phyloP scores from a whole-genome alignment of 345 rosid species.

The Hypericum androsaemum region DNA sequence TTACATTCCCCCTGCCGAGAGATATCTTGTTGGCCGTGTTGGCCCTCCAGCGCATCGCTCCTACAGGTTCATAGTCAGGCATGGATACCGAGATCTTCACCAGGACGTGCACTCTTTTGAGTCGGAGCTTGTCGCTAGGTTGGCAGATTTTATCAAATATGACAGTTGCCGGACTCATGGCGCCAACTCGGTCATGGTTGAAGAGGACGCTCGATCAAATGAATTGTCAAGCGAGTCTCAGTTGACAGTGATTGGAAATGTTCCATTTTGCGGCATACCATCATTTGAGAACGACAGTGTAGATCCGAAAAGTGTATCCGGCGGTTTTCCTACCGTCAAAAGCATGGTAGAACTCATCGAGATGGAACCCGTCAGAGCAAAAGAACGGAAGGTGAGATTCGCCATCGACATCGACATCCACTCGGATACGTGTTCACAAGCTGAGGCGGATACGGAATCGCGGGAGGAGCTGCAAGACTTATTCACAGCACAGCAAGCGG shows the following conservation, averaged over 20 bases:
- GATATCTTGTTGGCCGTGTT: constrained; percentile 91
- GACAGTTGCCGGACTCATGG: constrained; percentile 41
- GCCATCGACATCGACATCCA: constrained; percentile 47
- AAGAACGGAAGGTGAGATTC: constrained; percentile 57
- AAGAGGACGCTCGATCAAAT: constrained; percentile 18
- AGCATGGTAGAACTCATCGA: constrained; percentile 61
- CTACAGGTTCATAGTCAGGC: constrained; percentile 80
- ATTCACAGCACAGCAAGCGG: constrained; percentile 59
- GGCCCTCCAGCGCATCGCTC: constrained; percentile 80
- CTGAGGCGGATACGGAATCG: constrained; percentile 27
- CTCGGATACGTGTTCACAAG: constrained; percentile 19
- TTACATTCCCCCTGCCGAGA: constrained; percentile 72
- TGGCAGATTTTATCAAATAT: constrained; percentile 66
- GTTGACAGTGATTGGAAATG: constrained; percentile 79
- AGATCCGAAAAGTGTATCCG: constrained; percentile 61
- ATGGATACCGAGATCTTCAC: constrained; percentile 92
- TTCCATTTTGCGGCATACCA: constrained; percentile 24
- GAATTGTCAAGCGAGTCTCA: too few relatives aligned
- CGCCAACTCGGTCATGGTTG: constrained; percentile 4
- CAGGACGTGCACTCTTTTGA: constrained; percentile 89
- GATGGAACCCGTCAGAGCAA: constrained; percentile 33
- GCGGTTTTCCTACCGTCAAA: constrained; percentile 53
- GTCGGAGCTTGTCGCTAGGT: constrained; percentile 51
- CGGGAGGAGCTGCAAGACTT: constrained; percentile 66
- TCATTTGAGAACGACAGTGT: constrained; percentile 50